Evolutionary conservation across 768 basidiomycete species (phyloP).

Genomic region (Suillus variegatus): DNA sequence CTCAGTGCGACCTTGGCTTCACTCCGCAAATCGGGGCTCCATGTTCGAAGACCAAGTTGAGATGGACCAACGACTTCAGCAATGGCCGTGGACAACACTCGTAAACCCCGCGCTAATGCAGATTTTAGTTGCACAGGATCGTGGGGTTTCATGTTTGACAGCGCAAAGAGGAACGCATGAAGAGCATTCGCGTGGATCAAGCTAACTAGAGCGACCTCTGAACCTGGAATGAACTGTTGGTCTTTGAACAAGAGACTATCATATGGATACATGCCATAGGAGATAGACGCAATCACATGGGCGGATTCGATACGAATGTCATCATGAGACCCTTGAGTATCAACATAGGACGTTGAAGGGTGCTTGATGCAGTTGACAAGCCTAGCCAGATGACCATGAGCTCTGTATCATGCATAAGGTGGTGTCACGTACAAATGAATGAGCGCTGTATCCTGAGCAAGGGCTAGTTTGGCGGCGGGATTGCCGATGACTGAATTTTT

Average conservation of each 20-base stretch:
- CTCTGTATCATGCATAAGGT: background rate
- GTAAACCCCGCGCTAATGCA: slow-evolving; percentile 65
- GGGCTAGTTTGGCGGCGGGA: slow-evolving; percentile 63
- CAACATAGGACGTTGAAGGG: slow-evolving; percentile 30
- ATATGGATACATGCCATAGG: slow-evolving; percentile 50
- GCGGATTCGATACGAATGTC: slow-evolving; percentile 72
- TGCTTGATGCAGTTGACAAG: slow-evolving; percentile 63
- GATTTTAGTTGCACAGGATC: slow-evolving; percentile 45
- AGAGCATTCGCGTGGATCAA: slow-evolving; percentile 60
- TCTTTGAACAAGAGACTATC: background rate
- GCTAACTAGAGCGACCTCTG: slow-evolving; percentile 57
- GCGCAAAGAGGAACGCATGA: slow-evolving; percentile 60
- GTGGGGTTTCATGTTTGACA: slow-evolving; percentile 46
- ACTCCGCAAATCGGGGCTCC: slow-evolving; percentile 38
- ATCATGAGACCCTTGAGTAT: slow-evolving; percentile 41
- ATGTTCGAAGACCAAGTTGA: slow-evolving; percentile 55
- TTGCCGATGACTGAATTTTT: slow-evolving; percentile 84
- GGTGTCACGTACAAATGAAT: slow-evolving; percentile 49
- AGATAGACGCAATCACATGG: slow-evolving; percentile 71
- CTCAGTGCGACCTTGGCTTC: slow-evolving; percentile 61
- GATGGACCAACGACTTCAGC: slow-evolving; percentile 73
- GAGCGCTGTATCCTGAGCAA: slow-evolving; percentile 58
- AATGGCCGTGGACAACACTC: slow-evolving; percentile 56
- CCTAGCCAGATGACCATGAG: slow-evolving; percentile 35
- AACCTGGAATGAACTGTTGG: slow-evolving; percentile 37